Evolutionary conservation across 148 eudicot genomes (phyloP), one percentile per base, ranked within the genome.

Genomic region (Vaccinium vitisidaea): DNA sequence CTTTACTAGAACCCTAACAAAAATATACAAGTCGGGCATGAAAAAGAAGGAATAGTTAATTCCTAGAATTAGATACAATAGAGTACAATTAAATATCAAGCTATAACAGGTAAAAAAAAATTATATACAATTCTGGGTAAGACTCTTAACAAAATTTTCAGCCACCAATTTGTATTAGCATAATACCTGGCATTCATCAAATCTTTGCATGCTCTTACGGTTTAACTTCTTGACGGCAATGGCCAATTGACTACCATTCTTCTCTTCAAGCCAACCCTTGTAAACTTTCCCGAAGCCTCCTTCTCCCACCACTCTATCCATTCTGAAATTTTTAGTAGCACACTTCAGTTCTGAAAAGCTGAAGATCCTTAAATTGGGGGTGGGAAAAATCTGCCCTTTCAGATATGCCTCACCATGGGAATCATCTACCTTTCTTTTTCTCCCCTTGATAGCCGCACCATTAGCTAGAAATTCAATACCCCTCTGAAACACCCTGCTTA

Each of bases 261-360:
- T 92, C 25, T 88, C 88, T 7, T 93, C 98, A 46, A 95, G 91
- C 94, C 92, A 93, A 9, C 98, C 98, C 90, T 89, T 94, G 87
- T 91, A 94, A 27, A 95, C 98, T 82, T 87, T 92, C 18, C 98
- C 95, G 74, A 93, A 93, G 16, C 98, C 95, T 32, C 96, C 98
- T 91, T 95, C 98, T 58, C 98, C 96, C 74, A 94, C 55, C 55
- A 94, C 80, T 8, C 87, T 90, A 77, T 95, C 98, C 46, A 25
- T 16, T 36, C 25, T 54, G 85, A 95, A 95, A 75, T 90, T 93
- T 58, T 77, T 88, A 0, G 96, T 93, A 13, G 94, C 94, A 71
- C 52, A 25, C 85, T 87, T 95, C 36, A 95, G 84, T 75, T 95
- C 96, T 23, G 87, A 84, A 69, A 89, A 93, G 21, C 86, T 83